These are phyloP conservation scores for Castanea mollissima DNA, from an alignment of 306 rosid genomes.

Conservation along the genomic window DNA sequence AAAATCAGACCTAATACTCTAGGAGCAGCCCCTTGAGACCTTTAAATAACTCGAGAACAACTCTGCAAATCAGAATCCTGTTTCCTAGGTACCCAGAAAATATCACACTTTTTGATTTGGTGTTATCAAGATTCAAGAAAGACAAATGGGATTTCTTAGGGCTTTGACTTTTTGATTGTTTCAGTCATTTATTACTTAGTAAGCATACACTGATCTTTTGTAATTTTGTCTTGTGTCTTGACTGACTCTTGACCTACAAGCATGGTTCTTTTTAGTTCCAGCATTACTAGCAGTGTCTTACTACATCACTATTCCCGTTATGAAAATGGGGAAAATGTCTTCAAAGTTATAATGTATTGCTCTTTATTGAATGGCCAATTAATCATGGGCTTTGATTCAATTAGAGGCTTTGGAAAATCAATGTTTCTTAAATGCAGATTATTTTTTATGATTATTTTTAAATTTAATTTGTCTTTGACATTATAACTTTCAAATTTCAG, in stretches of 20 bases:
- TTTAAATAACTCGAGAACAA: neutral
- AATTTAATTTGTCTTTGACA: neutral
- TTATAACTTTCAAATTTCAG: slow-evolving; percentile 3
- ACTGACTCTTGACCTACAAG: neutral
- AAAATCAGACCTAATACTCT: neutral
- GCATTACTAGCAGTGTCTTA: neutral
- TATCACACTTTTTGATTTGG: neutral
- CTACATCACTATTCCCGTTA: neutral
- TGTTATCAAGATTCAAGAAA: neutral
- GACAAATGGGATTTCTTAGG: neutral
- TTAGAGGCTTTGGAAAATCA: neutral
- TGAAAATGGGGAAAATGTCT: neutral
- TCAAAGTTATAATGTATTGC: neutral
- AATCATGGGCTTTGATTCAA: neutral
- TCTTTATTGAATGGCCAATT: neutral
- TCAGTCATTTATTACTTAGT: neutral
- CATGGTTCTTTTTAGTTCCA: neutral
- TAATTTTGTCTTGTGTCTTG: neutral
- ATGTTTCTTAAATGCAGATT: neutral
- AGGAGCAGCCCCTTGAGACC: neutral
- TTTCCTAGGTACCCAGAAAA: neutral
- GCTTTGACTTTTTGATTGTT: neutral
- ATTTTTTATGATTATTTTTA: neutral
- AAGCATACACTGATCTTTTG: neutral
- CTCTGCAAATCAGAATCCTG: neutral